phyloP scores from a whole-genome alignment of 202 grass and related monocot genomes.

The Zizania palustris region DNA sequence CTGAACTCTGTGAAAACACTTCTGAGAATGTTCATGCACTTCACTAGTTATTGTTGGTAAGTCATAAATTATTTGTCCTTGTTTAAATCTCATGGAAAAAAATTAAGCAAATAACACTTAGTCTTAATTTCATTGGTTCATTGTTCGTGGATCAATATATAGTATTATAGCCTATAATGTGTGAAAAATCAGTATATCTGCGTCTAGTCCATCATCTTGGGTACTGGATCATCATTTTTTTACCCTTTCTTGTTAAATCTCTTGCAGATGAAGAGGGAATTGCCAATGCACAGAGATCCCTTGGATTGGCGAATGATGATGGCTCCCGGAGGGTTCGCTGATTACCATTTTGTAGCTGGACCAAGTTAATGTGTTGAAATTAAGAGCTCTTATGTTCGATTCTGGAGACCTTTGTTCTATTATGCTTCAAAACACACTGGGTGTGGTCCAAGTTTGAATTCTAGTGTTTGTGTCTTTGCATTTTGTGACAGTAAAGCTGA shows the following conservation, averaged over 20 bases:
- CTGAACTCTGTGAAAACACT: neutral
- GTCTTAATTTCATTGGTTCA: neutral
- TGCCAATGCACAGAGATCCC: slow-evolving; percentile 79
- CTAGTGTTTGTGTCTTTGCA: slow-evolving; percentile 20
- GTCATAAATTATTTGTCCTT: slow-evolving; percentile 1
- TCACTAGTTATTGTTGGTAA: neutral
- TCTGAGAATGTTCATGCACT: neutral
- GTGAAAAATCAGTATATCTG: neutral
- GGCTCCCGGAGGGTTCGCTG: slow-evolving; percentile 56
- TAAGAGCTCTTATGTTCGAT: neutral
- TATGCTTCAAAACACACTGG: slow-evolving; percentile 8
- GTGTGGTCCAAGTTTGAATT: slow-evolving; percentile 22
- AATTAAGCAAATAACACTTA: slow-evolving; percentile 5
- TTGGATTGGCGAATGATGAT: slow-evolving; percentile 74
- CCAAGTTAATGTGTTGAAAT: slow-evolving; percentile 3
- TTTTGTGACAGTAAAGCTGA: slow-evolving; percentile 35
- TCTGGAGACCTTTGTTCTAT: slow-evolving; percentile 18
- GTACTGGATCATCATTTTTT: neutral
- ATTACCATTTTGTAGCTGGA: slow-evolving; percentile 1
- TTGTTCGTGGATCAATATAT: slow-evolving; percentile 9
- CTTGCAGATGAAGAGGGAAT: slow-evolving; percentile 88
- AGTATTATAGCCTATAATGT: neutral
- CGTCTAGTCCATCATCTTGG: neutral
- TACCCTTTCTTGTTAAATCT: slow-evolving; percentile 13
- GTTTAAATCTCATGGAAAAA: neutral